Evolutionary conservation across 2,329 filamentous ascomycete genomes (phyloP), one percentile per base, ranked within the genome.

Genomic region (Lasiodiplodia theobromae): DNA sequence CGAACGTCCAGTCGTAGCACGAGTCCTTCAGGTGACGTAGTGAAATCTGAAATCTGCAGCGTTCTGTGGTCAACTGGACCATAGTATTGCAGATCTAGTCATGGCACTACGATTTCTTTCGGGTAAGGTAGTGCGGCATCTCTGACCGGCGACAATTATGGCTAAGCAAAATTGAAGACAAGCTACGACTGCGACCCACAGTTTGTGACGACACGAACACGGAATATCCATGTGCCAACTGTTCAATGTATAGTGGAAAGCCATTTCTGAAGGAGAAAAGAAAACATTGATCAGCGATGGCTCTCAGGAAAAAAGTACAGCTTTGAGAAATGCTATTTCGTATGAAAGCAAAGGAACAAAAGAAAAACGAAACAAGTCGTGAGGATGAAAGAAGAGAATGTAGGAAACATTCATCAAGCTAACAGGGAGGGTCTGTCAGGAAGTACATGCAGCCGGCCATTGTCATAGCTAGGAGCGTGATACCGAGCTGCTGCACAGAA

Each of bases 71-170:
- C 1, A 84, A 1, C 70, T 89, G 69, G 79, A 83, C 0, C 77
- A 90, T 12, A 88, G 87, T 1, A 81, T 82, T 2, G 68, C 71
- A 0, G 89, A 87, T 0, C 82, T 85, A 0, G 86, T 83, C 0
- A 83, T 92, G 81, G 90, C 90, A 0, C 92, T 89, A 0, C 82
- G 88, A 8, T 89, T 90, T 68, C 82, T 92, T 0, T 87, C 87
- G 1, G 72, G 77, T 1, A 74, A 75, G 0, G 86, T 87, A 73
- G 82, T 84, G 1, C 75, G 77, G 34, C 80, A 86, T 0, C 87
- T 87, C 70, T 77, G 77, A 68, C 72, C 81, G 21, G 83, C 82
- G 14, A 34, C 31, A 10, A 76, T 88, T 0, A 34, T 88, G 0
- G 69, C 76, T 0, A 81, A 82, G 4, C 74, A 66, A 1, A 86